Evolutionary conservation across 2,329 filamentous ascomycete species (phyloP), one percentile per base, ranked within the genome.

Genomic region (Colletotrichum abscissum): DNA sequence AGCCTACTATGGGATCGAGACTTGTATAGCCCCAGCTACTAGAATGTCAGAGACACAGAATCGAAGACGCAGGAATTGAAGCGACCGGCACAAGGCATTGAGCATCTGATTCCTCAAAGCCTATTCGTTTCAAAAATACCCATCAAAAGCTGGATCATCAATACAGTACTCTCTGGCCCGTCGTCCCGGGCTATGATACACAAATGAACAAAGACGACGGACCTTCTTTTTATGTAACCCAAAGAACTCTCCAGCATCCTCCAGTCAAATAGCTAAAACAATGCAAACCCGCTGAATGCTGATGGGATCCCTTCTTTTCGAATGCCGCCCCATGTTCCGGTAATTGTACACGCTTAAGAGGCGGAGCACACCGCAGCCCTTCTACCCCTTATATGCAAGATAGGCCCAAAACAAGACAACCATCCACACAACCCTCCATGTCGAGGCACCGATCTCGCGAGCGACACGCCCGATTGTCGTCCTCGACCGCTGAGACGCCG

Each of bases 381-480:
- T 75, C 81, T 79, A 94, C 75, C 92, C 92, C 78, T 87, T 87
- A 83, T 88, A 90, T 69, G 92, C 86, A 77, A 96, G 82, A 83
- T 91, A 94, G 35, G 86, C 86, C 86, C 93, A 97, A 80, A 91
- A 91, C 16, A 84, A 76, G 57, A 92, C 81, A 24, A 90, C 90
- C 81, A 93, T 88, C 86, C 89, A 90, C 6, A 86, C 86, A 4
- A 95, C 91, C 60, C 89, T 86, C 83, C 89, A 91, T 22, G 92
- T 77, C 57, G 89, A 92, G 9, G 85, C 88, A 82, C 86, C 87
- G 49, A 95, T 82, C 80, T 96, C 93, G 30, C 86, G 84, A 38
- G 84, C 80, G 6, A 93, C 87, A 5, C 90, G 79, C 1, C 81
- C 80, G 3, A 88, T 80, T 26, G 81, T 84, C 63, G 83, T 79